Base-by-base conservation (phyloP, 169 alveolate species). In the Eimeria brunetti region DNA sequence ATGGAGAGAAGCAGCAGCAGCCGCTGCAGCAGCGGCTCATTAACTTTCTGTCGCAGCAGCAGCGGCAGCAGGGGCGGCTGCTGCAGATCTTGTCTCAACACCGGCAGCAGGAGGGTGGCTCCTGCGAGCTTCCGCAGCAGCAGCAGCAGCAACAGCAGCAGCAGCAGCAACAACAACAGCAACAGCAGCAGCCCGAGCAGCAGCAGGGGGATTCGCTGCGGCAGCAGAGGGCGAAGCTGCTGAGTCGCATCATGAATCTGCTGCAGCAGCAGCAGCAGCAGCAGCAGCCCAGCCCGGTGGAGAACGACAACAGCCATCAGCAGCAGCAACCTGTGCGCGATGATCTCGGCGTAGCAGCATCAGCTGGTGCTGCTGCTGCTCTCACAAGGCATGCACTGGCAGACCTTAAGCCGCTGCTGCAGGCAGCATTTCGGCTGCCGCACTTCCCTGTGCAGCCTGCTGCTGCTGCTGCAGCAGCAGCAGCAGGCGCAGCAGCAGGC, bases 61-160 rank as follows among this genome's bases (percentile, higher is more conserved):
- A 83, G 90, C 90, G 90, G 90, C 90, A 83, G 90, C 90, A 83
- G 53, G 90, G 90, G n/a, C 90, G 90, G 56, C 90, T 83, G 75
- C 90, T 83, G 75, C 90, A 83, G 75, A 83, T 83, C 20, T 12
- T 83, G 53, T 83, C 90, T 56, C 90, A 83, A 53, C 90, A 83
- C 30, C 90, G 90, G 36, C 90, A 83, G 75, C 90, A 83, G 75
- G 90, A 83, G 33, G 44, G 30, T 33, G 67, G 53, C 49, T 36
- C 30, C 3, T 4, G 41, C 41, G 90, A 83, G 38, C 41, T n/a
- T 11, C 69, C 75, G 56, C 90, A 83, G 56, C 90, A 83, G 53
- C 90, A 83, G 53, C 90, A 56, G 76, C 90, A 83, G 90, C 90
- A 83, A 30, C 76, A 56, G 58, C 90, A 56, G 56, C 90, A 83